These are phyloP conservation scores for Cutaneotrichosporon sp. DNA, from an alignment of 1,284 basidiomycete genomes.

Conservation along the genomic window DNA sequence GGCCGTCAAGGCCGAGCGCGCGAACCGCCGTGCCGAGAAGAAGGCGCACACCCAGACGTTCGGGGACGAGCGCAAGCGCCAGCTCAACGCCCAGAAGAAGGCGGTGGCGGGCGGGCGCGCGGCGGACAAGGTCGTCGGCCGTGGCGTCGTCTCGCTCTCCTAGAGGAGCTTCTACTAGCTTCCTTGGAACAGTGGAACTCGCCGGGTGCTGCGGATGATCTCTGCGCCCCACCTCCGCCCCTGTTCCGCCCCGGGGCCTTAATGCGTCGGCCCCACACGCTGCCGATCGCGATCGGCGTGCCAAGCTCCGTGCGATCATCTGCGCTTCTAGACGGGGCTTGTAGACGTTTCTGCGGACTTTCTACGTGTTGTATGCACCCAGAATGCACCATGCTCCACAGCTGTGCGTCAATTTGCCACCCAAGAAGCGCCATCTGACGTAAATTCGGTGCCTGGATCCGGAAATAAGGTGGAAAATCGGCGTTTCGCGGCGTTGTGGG, in stretches of 20 bases:
- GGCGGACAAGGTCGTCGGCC: conserved; percentile 43
- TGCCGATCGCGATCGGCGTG: too few species aligned
- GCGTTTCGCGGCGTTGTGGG: background rate
- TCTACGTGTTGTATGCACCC: conserved; percentile 13
- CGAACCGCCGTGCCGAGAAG: conserved; percentile 74
- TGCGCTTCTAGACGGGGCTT: background rate
- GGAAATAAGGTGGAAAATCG: conserved; percentile 1
- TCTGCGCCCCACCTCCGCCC: background rate
- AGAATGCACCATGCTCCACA: background rate
- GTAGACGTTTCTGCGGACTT: too few species aligned
- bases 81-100: conserved; percentile 59
- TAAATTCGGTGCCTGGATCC: background rate
- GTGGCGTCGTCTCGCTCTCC: conserved; percentile 41
- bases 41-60: conserved; percentile 77
- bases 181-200: background rate
- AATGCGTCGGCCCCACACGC: background rate
- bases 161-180: conserved; percentile 14
- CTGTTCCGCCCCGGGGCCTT: background rate
- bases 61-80: conserved; percentile 69
- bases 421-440: background rate
- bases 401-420: conserved; percentile 10
- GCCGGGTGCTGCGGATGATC: background rate
- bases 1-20: conserved; percentile 79
- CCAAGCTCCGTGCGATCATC: background rate
- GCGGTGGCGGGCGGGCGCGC: conserved; percentile 50